Conservation (phyloP, 768 basidiomycete genomes). For the Cantharellus anzutake region DNA sequence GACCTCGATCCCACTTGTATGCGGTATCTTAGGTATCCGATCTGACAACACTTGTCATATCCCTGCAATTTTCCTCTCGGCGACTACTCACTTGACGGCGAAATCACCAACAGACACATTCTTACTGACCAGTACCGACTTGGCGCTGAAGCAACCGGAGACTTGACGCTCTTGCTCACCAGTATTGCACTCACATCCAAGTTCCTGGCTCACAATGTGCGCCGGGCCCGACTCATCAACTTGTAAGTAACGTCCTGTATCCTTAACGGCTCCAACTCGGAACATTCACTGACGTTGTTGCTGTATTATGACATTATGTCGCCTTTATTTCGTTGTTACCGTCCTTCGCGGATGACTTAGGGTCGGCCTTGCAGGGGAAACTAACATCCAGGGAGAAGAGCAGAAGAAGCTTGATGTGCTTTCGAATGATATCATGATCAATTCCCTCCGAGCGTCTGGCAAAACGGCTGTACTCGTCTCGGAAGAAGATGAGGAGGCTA, state of each 20-base stretch:
- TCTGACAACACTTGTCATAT: too few species aligned
- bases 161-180: conserved; percentile 72
- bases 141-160: conserved; percentile 72
- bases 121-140: conserved; percentile 68
- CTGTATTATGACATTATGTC: not conserved
- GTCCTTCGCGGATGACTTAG: conserved; percentile 22
- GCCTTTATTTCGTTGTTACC: not conserved
- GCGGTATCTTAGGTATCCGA: too few species aligned
- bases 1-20: too few species aligned
- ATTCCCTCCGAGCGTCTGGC: conserved; percentile 79
- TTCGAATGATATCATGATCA: conserved; percentile 96
- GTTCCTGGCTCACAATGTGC: conserved; percentile 39
- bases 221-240: conserved; percentile 92
- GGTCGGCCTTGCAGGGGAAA: conserved; percentile 92
- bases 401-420: conserved; percentile 99
- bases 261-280: not conserved
- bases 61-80: too few species aligned
- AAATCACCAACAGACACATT: conserved; percentile 32
- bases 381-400: conserved; percentile 94
- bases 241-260: conserved; percentile 34
- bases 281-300: too few species aligned
- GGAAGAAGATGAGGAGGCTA: conserved; percentile 84
- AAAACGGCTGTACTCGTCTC: conserved; percentile 94
- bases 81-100: too few species aligned
- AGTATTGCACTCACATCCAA: conserved; percentile 89